A percentile compares a stretch with the other conserved stretches of the same genome.
These are phyloP conservation scores for Onygena corvina DNA, from an alignment of 2,329 filamentous ascomycete species.

Conservation along the genomic window DNA sequence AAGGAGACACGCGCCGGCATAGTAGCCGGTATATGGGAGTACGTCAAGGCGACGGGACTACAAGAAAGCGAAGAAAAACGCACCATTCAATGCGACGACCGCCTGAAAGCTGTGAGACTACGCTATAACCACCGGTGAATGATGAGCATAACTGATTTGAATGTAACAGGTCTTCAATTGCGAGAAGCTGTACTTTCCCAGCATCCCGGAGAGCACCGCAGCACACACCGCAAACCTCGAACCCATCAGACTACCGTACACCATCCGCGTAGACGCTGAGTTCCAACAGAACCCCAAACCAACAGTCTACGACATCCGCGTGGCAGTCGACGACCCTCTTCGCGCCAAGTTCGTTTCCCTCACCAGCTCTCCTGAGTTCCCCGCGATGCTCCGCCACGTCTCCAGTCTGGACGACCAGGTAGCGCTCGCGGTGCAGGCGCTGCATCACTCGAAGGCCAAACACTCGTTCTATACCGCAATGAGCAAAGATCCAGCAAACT, in stretches of 20 bases:
- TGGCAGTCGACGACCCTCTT: conserved; percentile 72
- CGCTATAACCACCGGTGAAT: too few species aligned
- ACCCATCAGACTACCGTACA: conserved; percentile 76
- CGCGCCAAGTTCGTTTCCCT: conserved; percentile 54
- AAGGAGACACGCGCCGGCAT: conserved; percentile 81
- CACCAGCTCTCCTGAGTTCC: conserved; percentile 57
- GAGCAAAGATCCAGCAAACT: conserved; percentile 67
- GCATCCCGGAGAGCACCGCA: conserved; percentile 67
- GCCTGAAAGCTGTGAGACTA: conserved; percentile 56
- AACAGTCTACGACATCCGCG: conserved; percentile 81
- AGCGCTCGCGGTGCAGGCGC: conserved; percentile 67
- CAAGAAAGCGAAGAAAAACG: conserved; percentile 94
- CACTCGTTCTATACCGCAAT: conserved; percentile 75
- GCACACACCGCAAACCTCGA: conserved; percentile 67
- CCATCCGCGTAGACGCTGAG: conserved; percentile 78
- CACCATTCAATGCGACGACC: conserved; percentile 78
- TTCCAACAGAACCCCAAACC: conserved; percentile 64
- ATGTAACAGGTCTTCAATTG: conserved; percentile 53
- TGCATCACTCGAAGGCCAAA: conserved; percentile 76
- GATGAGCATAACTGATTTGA: neutral
- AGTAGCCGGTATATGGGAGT: conserved; percentile 89
- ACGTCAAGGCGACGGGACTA: conserved; percentile 70
- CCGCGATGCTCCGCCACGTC: conserved; percentile 63
- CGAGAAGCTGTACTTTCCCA: conserved; percentile 73
- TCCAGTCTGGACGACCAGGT: conserved; percentile 71